A percentile compares a stretch with the other conserved stretches of the same genome.
Evolutionary conservation across 805 yeast species (phyloP).

Genomic region (Saccharomycopsis javanensis): DNA sequence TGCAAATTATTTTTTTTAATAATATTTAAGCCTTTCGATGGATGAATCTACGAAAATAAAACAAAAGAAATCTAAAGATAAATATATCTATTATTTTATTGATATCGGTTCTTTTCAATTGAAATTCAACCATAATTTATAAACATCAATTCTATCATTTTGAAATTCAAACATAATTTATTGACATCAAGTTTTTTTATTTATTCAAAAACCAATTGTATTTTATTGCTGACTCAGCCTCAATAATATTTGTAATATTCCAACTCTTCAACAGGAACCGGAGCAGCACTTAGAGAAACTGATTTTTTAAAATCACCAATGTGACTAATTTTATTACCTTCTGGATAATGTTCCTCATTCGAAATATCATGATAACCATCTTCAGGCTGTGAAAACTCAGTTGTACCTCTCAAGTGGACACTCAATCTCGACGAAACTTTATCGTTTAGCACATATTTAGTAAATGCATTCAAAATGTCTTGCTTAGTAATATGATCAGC

Average conservation of each 20-base stretch:
- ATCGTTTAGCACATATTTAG: constrained; percentile 22
- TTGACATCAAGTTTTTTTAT: too few species aligned
- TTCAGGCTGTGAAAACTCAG: constrained; percentile 2
- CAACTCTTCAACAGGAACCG: constrained; percentile 39
- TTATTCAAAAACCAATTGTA: too few species aligned
- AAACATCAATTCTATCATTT: too few species aligned
- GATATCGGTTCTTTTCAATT: too few species aligned
- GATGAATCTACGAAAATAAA: too few species aligned
- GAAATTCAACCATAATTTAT: too few species aligned
- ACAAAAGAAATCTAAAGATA: too few species aligned
- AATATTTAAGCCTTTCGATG: too few species aligned
- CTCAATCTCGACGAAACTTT: constrained; percentile 23
- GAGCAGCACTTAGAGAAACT: constrained; percentile 48
- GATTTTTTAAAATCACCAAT: constrained; percentile 48
- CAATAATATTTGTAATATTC: constrained; percentile 17
- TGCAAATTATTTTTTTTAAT: neutral
- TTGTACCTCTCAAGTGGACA: constrained; percentile 38
- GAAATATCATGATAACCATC: neutral
- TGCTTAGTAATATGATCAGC: constrained; percentile 35
- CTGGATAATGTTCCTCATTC: constrained; percentile 28
- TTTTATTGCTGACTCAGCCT: too few species aligned
- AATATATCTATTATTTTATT: too few species aligned
- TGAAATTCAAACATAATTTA: too few species aligned
- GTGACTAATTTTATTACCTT: constrained; percentile 37
- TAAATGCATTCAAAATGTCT: constrained; percentile 50